These are phyloP conservation scores for Mallotus repandus DNA, from an alignment of 441 rosid species.

Conservation along the genomic window DNA sequence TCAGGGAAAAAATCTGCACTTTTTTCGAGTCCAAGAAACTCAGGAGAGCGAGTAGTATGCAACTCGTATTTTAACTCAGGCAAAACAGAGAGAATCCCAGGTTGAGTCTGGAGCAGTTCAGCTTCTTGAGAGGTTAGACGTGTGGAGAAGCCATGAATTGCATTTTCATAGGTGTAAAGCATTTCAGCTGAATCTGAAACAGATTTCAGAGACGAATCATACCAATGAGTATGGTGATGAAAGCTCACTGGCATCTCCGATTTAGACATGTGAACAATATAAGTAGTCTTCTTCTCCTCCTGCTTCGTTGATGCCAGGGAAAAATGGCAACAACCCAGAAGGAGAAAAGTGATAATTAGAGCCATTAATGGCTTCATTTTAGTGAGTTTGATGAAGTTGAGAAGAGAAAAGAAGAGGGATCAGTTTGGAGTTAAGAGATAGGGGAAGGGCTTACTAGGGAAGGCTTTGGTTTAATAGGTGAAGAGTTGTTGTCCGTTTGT, in stretches of 20 bases:
- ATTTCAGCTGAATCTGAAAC: conserved; percentile 53
- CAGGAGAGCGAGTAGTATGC: conserved; percentile 72
- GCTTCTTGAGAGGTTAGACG: conserved; percentile 54
- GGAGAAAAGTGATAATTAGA: conserved; percentile 17
- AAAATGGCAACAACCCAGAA: conserved; percentile 39
- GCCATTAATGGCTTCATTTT: conserved; percentile 12
- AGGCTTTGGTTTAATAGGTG: conserved; percentile 12
- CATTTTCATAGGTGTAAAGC: conserved; percentile 67
- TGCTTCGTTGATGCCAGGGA: conserved; percentile 17
- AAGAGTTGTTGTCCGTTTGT: conserved; percentile 31
- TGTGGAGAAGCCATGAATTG: conserved; percentile 60
- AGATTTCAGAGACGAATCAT: conserved; percentile 72
- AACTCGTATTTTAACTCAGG: conserved; percentile 56
- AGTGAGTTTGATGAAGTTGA: not conserved
- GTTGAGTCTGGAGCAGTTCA: conserved; percentile 40
- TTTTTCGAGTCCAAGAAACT: conserved; percentile 59
- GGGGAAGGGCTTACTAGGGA: not conserved
- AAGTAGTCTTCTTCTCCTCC: conserved; percentile 36
- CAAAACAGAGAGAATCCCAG: conserved; percentile 55
- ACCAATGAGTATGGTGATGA: conserved; percentile 70
- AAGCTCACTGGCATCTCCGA: conserved; percentile 65
- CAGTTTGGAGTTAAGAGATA: not conserved
- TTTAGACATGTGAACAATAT: conserved; percentile 77
- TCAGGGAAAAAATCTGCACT: conserved; percentile 39
- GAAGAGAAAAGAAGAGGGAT: not conserved